Evolutionary conservation across 1,139 yeast genomes (phyloP).

Genomic region (Magnusiomyces suaveolens): DNA sequence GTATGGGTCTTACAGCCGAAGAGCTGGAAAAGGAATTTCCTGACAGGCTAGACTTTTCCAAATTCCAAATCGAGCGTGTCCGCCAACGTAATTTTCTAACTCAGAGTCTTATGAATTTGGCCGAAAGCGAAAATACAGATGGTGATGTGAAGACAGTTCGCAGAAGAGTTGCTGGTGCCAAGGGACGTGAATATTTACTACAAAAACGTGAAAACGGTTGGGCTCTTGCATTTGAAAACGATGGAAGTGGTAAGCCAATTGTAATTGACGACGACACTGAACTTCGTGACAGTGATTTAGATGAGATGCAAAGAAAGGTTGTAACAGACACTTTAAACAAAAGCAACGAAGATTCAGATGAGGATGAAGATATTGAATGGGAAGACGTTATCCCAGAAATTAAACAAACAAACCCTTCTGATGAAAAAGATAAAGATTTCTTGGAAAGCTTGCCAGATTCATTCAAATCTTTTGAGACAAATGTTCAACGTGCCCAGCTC

Average conservation of each 20-base stretch:
- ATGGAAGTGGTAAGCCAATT: conserved; percentile 21
- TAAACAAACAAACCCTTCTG: conserved; percentile 4
- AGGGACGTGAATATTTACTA: conserved; percentile 64
- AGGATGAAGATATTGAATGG: conserved; percentile 46
- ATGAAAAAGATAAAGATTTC: not conserved
- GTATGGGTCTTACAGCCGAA: conserved; percentile 90
- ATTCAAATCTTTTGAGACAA: conserved; percentile 23
- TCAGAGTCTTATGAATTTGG: conserved; percentile 72
- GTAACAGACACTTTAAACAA: conserved; percentile 18
- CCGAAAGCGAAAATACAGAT: conserved; percentile 66
- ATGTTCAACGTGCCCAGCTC: conserved; percentile 22
- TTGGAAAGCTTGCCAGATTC: conserved; percentile 15
- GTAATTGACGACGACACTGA: conserved; percentile 15
- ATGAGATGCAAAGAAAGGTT: conserved; percentile 16
- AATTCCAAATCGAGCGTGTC: conserved; percentile 87
- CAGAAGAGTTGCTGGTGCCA: conserved; percentile 75
- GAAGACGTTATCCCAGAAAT: conserved; percentile 44
- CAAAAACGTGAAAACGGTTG: conserved; percentile 77
- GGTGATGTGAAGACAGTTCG: conserved; percentile 16
- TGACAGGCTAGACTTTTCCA: conserved; percentile 78
- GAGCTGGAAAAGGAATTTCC: conserved; percentile 77
- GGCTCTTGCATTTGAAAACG: conserved; percentile 58
- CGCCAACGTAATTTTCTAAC: conserved; percentile 85
- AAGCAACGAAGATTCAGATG: conserved; percentile 27
- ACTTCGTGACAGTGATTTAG: conserved; percentile 20